Conservation (phyloP, 306 rosid species). For the Psophocarpus tetragonolobus region DNA sequence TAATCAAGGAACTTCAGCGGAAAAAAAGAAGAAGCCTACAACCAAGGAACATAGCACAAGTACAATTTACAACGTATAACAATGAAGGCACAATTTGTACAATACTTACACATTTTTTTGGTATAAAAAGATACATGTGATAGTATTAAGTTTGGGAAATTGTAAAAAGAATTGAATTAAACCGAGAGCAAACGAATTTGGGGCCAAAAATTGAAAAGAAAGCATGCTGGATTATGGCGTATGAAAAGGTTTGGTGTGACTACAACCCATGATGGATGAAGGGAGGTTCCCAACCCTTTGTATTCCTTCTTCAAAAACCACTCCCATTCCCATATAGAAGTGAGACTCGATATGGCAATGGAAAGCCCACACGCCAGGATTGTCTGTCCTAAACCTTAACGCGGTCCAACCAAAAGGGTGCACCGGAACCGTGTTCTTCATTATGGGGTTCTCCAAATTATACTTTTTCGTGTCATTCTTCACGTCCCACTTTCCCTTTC, state of each 20-base stretch:
- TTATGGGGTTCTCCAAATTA: constrained; percentile 76
- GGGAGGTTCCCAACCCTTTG: constrained; percentile 65
- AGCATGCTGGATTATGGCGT: constrained; percentile 31
- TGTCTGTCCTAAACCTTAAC: constrained; percentile 68
- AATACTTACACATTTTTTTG: background rate
- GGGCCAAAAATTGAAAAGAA: background rate
- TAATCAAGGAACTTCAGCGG: background rate
- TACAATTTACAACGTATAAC: background rate
- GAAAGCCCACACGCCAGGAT: constrained; percentile 90
- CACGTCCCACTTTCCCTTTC: constrained; percentile 49
- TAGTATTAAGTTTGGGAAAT: background rate
- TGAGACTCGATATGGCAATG: constrained; percentile 94
- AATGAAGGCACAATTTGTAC: background rate
- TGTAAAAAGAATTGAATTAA: background rate
- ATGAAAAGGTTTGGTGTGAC: constrained; percentile 43
- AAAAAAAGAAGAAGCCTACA: no score
- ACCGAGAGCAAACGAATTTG: background rate
- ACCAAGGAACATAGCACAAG: no score
- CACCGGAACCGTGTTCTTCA: constrained; percentile 82
- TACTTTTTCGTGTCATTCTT: constrained; percentile 53
- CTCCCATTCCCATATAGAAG: constrained; percentile 90
- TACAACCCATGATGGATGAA: constrained; percentile 83
- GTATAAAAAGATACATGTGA: background rate
- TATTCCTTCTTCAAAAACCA: constrained; percentile 82
- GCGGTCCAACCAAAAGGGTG: constrained; percentile 89